Base-by-base conservation (phyloP, 768 basidiomycete genomes). In the Dentipellis sp. region DNA sequence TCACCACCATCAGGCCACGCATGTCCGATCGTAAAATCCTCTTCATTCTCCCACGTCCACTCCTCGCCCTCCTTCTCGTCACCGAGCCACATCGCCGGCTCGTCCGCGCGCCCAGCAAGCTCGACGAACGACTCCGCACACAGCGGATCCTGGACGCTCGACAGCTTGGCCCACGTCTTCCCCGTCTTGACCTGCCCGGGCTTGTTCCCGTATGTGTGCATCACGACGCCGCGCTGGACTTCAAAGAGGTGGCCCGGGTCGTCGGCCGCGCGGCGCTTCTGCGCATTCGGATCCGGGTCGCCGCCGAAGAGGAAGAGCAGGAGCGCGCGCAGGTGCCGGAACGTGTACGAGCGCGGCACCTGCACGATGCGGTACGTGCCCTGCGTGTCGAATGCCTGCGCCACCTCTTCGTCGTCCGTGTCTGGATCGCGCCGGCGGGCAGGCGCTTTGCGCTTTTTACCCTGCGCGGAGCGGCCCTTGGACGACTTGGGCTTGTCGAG, bases 41-140 rank as follows among this genome's bases (percentile, higher is more conserved):
- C 83, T 63, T 88, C 87, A 2, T 81, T 78, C 52, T 81, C 78
- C 86, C 86, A 88, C 42, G 72, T 75, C 80, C 84, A 86, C 9
- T 72, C 75, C 0, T 75, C 71, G n/a, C 55, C 61, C 34, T 58
- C 57, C 16, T 54, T 47, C 52, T 59, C 58, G 7, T 50, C 54
- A 19, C 56, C 57, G 36, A 47, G 7, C 35, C 57, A 50, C 16
- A 55, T 56, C 1, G 34, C 54, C 35, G 59, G 48, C 21, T 56
- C 57, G 50, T 50, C 52, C 34, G 55, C 59, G 46, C 39, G 58
- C 37, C 48, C 47, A 54, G 57, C 40, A n/a, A 63, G 57, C 39
- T 69, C 66, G 1, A 65, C 58, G 52, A 69, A 65, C 40, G 68
- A 65, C 56, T 63, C 60, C 14, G 61, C 52, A 52, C 60, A 62